phyloP scores from a whole-genome alignment of 345 rosid genomes.

The Schrenkiella parvula region DNA sequence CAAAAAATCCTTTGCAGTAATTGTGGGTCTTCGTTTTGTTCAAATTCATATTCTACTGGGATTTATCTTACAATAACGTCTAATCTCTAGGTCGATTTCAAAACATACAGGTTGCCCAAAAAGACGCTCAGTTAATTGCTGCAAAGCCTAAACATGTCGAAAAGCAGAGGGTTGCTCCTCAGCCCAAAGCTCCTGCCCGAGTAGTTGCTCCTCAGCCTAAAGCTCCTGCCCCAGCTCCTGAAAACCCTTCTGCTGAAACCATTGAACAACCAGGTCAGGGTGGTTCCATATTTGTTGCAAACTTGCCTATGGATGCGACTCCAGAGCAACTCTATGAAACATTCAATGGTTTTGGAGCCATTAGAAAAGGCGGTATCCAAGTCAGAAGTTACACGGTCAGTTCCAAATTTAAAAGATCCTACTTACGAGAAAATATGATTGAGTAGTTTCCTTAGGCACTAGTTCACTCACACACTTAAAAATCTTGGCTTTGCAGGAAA shows the following conservation, averaged over 20 bases:
- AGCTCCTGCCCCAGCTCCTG: background rate
- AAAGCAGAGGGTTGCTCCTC: slow-evolving; percentile 5
- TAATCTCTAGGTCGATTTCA: background rate
- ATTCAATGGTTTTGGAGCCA: slow-evolving; percentile 25
- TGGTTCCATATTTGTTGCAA: slow-evolving; percentile 27
- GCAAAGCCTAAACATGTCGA: slow-evolving; percentile 14
- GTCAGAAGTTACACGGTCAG: slow-evolving; percentile 29
- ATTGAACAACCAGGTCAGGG: background rate
- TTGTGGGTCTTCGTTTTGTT: slow-evolving; percentile 20
- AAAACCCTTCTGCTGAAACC: background rate
- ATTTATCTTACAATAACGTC: background rate
- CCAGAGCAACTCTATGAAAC: slow-evolving; percentile 17
- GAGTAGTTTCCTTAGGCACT: background rate
- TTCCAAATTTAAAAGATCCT: background rate
- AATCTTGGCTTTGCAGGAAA: slow-evolving; percentile 7
- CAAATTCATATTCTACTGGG: background rate
- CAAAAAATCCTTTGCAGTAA: slow-evolving; percentile 21
- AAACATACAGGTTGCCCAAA: slow-evolving; percentile 14
- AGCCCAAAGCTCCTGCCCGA: slow-evolving; percentile 4
- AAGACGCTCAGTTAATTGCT: background rate
- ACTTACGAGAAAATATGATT: background rate
- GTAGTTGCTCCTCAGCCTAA: background rate
- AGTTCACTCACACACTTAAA: slow-evolving; percentile 29
- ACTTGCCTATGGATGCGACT: slow-evolving; percentile 32
- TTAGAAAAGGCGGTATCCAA: slow-evolving; percentile 28